These are phyloP conservation scores for Agrostemma githago DNA, from an alignment of 148 eudicot genomes.

Conservation along the genomic window DNA sequence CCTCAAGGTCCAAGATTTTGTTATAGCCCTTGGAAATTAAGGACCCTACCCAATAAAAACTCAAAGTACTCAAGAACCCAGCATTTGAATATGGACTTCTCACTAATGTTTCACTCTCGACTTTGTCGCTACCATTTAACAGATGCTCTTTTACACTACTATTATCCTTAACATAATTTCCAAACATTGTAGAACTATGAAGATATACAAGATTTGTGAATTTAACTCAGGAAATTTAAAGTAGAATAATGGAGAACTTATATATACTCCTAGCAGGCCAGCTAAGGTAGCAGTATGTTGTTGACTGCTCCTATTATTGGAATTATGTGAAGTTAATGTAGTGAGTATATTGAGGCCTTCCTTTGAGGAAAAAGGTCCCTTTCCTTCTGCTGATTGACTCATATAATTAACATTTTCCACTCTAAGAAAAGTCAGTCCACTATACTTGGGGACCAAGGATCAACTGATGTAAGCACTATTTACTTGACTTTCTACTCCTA, in stretches of 20 bases:
- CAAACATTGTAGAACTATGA: slow-evolving; percentile 14
- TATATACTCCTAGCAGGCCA: background rate
- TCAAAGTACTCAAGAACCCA: slow-evolving; percentile 25
- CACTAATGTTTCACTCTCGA: slow-evolving; percentile 1
- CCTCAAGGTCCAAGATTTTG: slow-evolving; percentile 40
- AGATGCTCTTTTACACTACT: slow-evolving; percentile 27
- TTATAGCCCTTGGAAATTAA: slow-evolving; percentile 31
- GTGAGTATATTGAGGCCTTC: too few species aligned
- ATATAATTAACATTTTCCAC: background rate
- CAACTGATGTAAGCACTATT: too few species aligned
- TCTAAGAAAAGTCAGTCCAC: too few species aligned
- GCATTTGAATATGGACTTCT: slow-evolving; percentile 32
- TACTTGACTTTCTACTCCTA: too few species aligned
- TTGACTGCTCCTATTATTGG: too few species aligned
- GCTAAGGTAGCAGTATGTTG: background rate
- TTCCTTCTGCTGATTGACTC: too few species aligned
- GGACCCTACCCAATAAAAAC: slow-evolving; percentile 37
- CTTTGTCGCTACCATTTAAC: slow-evolving; percentile 23
- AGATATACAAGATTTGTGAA: too few species aligned
- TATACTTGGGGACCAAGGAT: too few species aligned
- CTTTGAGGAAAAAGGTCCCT: too few species aligned
- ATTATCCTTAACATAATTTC: slow-evolving; percentile 16
- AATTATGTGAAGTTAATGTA: too few species aligned
- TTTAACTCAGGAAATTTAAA: too few species aligned
- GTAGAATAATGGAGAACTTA: too few species aligned